Percentiles rank a stretch among this genome's conserved stretches.
phyloP scores from a whole-genome alignment of 768 basidiomycete genomes.

The Amanita jacksonii region DNA sequence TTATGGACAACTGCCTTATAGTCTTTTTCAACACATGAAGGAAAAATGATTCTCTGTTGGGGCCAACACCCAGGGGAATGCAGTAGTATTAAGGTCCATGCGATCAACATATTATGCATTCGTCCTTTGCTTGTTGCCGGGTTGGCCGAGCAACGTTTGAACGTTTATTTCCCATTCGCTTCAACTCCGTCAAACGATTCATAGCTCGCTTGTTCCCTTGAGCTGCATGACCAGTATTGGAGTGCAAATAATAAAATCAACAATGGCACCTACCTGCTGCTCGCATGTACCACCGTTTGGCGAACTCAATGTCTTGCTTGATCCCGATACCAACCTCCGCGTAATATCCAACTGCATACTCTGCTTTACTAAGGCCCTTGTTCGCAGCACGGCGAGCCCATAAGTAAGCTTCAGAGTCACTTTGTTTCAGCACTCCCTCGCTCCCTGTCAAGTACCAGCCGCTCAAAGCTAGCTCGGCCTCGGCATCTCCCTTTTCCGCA shows the following conservation, averaged over 20 bases:
- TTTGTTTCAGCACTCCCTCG: conserved; percentile 94
- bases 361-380: conserved; percentile 93
- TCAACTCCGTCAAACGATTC: conserved; percentile 92
- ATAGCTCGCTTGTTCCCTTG: conserved; percentile 99
- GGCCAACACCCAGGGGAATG: too few relatives aligned
- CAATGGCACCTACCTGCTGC: conserved; percentile 70
- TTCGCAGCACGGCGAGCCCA: conserved; percentile 97
- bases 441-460: conserved; percentile 98
- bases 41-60: too few relatives aligned
- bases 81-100: too few relatives aligned
- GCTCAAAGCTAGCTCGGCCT: conserved; percentile 91
- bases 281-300: conserved; percentile 98
- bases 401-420: conserved; percentile 96
- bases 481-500: conserved; percentile 91
- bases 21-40: too few relatives aligned
- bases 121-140: conserved; percentile 86
- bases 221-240: conserved; percentile 35
- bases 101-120: conserved; percentile 73
- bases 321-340: conserved; percentile 97
- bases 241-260: not conserved
- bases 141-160: conserved; percentile 78
- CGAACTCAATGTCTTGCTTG: conserved; percentile 91
- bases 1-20: too few relatives aligned
- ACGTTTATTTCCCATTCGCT: conserved; percentile 76
- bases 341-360: conserved; percentile 98